Base-by-base conservation (phyloP, 1,139 yeast species). In the Debaryomyces udenii region DNA sequence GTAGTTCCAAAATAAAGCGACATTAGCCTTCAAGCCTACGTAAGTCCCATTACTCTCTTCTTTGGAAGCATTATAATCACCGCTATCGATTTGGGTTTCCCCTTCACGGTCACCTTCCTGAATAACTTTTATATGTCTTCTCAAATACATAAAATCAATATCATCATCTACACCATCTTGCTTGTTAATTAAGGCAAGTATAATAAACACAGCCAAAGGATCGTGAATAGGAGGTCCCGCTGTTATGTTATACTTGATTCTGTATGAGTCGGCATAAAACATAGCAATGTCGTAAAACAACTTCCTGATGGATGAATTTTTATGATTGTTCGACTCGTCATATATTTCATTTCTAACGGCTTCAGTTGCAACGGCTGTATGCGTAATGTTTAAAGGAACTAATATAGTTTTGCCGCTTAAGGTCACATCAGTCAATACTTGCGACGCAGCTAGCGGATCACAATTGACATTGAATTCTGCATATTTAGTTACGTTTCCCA, bases 191-290 rank as follows among this genome's bases (percentile, higher is more conserved):
- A 64, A 39, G 3, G 83, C 80, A 33, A 86, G 58, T 18, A 86
- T 56, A 0, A 79, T 78, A 39, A 76, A 81, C 3, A 86, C 68
- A 0, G 96, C 88, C 34, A 86, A 63, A 0, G 96, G 94, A 56
- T 88, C 96, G 59, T 89, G 96, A 1, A 87, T 73, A 1, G 94
- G 91, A 1, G 95, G 93, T 0, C 95, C 94, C 2, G 59, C 51
- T 3, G 45, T 53, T 48, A 76, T 72, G 2, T 74, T 78, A 51
- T 70, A 74, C n/a, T 58, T 62, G 15, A 58, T 56, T 39, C 61
- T 64, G 57, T 80, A 82, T 9, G 77, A 57, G 22, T 63, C 64
- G 2, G 74, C 74, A 56, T 81, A 84, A 53, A 73, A 84, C 39
- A 67, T 67, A 52, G 86, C 68, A 39, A 87, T 68, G 42, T 80